phyloP scores from a whole-genome alignment of 2,329 filamentous ascomycete species.

The Diaporthe australafricana region DNA sequence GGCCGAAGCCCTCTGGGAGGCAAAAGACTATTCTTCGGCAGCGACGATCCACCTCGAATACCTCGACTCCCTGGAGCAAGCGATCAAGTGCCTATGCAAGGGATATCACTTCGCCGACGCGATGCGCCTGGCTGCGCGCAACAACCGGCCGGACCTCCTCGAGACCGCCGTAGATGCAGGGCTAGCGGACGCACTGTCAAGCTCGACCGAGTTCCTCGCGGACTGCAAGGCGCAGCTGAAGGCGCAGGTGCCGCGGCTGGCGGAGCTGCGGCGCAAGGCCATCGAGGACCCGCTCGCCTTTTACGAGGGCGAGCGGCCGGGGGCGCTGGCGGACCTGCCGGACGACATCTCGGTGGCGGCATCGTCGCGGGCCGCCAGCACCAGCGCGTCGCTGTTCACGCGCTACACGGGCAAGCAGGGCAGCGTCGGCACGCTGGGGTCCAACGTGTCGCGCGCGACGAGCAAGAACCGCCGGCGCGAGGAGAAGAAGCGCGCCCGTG shows the following conservation, averaged over 20 bases:
- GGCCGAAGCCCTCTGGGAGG: conserved; percentile 82
- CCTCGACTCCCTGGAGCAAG: conserved; percentile 76
- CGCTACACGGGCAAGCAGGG: conserved; percentile 82
- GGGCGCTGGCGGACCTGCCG: conserved; percentile 63
- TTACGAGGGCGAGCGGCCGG: conserved; percentile 78
- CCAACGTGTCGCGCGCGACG: conserved; percentile 80
- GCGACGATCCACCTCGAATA: conserved; percentile 86
- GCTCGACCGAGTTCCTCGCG: conserved; percentile 89
- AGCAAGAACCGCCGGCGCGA: conserved; percentile 90
- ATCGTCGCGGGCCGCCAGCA: conserved; percentile 80
- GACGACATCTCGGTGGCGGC: conserved; percentile 94
- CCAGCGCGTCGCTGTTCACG: conserved; percentile 90
- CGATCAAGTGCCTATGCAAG: conserved; percentile 84
- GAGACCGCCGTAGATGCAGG: conserved; percentile 78
- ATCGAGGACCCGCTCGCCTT: conserved; percentile 87
- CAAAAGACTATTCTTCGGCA: conserved; percentile 84
- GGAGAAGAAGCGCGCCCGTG: conserved; percentile 93
- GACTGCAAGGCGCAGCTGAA: conserved; percentile 89
- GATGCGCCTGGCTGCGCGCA: conserved; percentile 78
- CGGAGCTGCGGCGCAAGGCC: conserved; percentile 84
- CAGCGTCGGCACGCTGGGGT: conserved; percentile 76
- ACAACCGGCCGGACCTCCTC: conserved; percentile 72
- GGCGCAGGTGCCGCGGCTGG: conserved; percentile 87
- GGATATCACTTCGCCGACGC: conserved; percentile 90
- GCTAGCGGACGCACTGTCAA: conserved; percentile 82